phyloP scores from a whole-genome alignment of 345 rosid species.

The Rhodamnia rubescens region DNA sequence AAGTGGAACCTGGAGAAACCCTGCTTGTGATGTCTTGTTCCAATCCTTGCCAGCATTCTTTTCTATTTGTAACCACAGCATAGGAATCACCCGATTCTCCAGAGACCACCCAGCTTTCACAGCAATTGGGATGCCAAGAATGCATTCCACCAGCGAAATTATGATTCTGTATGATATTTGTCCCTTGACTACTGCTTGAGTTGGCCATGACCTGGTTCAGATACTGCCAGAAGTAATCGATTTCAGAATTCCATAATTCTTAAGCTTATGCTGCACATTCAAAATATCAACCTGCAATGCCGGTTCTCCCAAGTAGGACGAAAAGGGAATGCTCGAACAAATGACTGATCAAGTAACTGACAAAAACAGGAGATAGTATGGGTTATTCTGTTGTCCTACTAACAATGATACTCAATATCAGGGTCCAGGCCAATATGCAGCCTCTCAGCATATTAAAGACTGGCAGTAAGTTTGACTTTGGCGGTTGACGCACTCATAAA shows the following conservation, averaged over 20 bases:
- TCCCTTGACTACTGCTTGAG: conserved; percentile 2
- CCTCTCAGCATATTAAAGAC: background rate
- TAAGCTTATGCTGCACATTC: background rate
- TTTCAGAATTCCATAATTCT: background rate
- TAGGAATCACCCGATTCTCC: conserved; percentile 28
- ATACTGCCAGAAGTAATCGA: conserved; percentile 4
- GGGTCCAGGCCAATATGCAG: background rate
- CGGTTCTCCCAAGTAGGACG: background rate
- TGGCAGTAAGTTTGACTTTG: background rate
- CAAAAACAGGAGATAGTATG: background rate
- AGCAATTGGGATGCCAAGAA: conserved; percentile 68
- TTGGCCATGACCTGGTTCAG: conserved; percentile 14
- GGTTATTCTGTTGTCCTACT: background rate
- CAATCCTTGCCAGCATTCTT: conserved; percentile 85
- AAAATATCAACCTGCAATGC: background rate
- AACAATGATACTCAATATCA: background rate
- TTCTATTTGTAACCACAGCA: conserved; percentile 76
- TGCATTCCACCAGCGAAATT: conserved; percentile 69
- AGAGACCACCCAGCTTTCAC: conserved; percentile 53
- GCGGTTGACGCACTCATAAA: background rate
- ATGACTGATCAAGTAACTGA: background rate
- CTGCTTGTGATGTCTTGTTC: conserved; percentile 79
- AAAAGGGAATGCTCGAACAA: background rate
- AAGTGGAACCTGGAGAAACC: conserved; percentile 43
- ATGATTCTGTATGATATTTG: conserved; percentile 50